Conservation (phyloP, 2,329 filamentous ascomycete species). For the Cladophialophora chaetospira region DNA sequence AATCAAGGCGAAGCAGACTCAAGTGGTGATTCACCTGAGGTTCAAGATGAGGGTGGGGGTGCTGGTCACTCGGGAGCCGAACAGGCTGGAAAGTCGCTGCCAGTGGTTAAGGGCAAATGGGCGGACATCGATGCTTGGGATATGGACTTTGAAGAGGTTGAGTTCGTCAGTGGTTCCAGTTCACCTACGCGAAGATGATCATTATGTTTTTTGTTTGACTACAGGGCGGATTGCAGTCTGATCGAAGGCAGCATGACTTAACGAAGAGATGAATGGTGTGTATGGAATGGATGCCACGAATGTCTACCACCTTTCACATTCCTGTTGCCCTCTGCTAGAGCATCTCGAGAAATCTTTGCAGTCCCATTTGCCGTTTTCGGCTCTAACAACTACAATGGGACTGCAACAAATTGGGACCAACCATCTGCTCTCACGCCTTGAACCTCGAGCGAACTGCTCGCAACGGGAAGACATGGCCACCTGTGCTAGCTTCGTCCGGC, state of each 20-base stretch:
- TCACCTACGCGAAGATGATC: slow-evolving; percentile 20
- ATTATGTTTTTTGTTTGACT: not conserved
- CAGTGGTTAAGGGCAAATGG: slow-evolving; percentile 26
- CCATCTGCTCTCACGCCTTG: no score
- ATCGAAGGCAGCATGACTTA: not conserved
- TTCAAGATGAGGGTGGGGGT: not conserved
- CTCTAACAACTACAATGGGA: no score
- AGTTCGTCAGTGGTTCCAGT: slow-evolving; percentile 26
- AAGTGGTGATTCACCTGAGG: not conserved
- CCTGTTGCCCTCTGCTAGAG: no score
- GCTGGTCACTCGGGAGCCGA: not conserved
- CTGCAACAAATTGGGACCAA: no score
- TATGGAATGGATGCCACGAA: no score
- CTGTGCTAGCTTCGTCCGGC: no score
- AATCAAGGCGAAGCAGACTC: slow-evolving; percentile 11
- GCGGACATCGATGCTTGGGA: slow-evolving; percentile 34
- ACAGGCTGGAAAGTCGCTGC: not conserved
- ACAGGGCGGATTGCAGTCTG: not conserved
- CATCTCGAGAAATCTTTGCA: no score
- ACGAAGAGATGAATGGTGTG: not conserved
- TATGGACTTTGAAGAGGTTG: slow-evolving; percentile 34
- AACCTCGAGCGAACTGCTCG: no score
- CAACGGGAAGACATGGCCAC: no score
- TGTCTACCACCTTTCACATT: no score
- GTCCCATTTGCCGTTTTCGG: no score